These are phyloP conservation scores for Aspergillus cejpii DNA, from an alignment of 2,329 filamentous ascomycete species.

Conservation along the genomic window DNA sequence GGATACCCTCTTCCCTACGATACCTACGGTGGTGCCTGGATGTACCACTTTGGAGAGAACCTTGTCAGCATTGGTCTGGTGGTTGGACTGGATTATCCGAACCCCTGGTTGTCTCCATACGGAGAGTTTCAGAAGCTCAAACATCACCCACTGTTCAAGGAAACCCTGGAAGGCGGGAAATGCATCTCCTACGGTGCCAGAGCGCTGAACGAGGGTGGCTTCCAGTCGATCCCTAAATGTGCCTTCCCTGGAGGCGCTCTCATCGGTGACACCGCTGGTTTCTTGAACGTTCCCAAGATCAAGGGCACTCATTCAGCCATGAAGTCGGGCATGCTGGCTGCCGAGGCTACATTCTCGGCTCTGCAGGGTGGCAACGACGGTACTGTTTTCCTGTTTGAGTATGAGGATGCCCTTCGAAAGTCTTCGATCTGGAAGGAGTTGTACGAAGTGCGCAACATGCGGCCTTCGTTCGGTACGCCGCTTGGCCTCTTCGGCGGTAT, in stretches of 20 bases:
- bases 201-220: constrained; percentile 87
- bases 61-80: constrained; percentile 88
- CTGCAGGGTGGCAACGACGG: constrained; percentile 54
- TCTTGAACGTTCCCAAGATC: constrained; percentile 96
- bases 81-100: constrained; percentile 88
- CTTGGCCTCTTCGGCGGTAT: constrained; percentile 86
- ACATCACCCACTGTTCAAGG: constrained; percentile 83
- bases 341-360: constrained; percentile 79
- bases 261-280: constrained; percentile 92
- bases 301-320: constrained; percentile 98
- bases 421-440: constrained; percentile 92
- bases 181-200: constrained; percentile 95
- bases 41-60: constrained; percentile 99
- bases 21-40: constrained; percentile 95
- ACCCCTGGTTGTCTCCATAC: constrained; percentile 94
- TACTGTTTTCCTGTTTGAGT: constrained; percentile 86
- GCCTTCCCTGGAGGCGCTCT: constrained; percentile 92
- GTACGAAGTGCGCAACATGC: constrained; percentile 93
- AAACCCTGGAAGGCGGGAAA: constrained; percentile 88
- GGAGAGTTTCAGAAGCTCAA: constrained; percentile 98
- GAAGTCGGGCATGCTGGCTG: constrained; percentile 94
- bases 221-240: constrained; percentile 95
- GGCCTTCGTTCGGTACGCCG: constrained; percentile 83
- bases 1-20: constrained; percentile 83
- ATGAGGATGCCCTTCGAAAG: constrained; percentile 79